phyloP scores from a whole-genome alignment of 1,284 basidiomycete genomes.

The Chiua sp. region DNA sequence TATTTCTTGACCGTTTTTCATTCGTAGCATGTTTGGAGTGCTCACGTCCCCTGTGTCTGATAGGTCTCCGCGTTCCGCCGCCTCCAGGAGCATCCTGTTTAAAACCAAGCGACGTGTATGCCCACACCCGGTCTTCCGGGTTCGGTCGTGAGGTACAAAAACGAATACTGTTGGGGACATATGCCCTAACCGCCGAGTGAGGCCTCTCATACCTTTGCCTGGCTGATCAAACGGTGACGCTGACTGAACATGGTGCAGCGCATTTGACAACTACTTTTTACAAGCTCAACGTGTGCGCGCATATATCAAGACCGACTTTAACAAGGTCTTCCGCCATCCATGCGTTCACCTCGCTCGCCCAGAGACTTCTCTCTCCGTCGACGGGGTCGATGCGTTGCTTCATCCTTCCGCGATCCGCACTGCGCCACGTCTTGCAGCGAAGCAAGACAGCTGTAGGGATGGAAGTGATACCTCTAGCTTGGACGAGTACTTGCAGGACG shows the following conservation, averaged over 20 bases:
- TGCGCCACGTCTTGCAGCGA: constrained; percentile 61
- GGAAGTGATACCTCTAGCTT: constrained; percentile 34
- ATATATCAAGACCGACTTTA: constrained; percentile 77
- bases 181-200: constrained; percentile 91
- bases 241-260: constrained; percentile 50
- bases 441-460: constrained; percentile 7
- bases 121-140: constrained; percentile 61
- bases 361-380: constrained; percentile 8
- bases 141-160: constrained; percentile 91
- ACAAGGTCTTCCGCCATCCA: constrained; percentile 65
- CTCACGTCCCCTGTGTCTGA: not conserved
- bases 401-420: constrained; percentile 86
- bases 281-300: constrained; percentile 87
- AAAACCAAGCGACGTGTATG: constrained; percentile 59
- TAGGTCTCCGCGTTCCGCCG: constrained; percentile 55
- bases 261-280: constrained; percentile 96
- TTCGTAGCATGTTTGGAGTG: too few species aligned
- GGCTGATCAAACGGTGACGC: not conserved
- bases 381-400: constrained; percentile 80
- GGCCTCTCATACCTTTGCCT: constrained; percentile 28
- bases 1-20: not conserved
- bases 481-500: constrained; percentile 85
- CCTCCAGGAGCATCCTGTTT: constrained; percentile 48
- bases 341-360: constrained; percentile 51
- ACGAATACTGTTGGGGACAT: constrained; percentile 91